These are phyloP conservation scores for Yarrowia divulgata DNA, from an alignment of 805 yeast species.

Conservation along the genomic window DNA sequence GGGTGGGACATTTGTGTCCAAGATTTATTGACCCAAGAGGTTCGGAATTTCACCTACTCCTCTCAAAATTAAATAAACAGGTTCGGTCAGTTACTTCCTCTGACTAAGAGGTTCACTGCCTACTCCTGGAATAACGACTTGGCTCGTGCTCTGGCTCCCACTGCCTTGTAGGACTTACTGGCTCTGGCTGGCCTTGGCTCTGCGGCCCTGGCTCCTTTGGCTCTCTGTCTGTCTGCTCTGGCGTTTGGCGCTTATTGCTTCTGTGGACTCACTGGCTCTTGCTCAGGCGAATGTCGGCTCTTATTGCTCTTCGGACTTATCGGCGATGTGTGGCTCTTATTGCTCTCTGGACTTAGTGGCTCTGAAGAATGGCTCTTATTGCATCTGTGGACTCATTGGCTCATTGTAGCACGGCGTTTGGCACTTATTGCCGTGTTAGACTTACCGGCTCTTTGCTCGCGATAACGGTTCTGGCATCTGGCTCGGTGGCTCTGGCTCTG, in stretches of 20 bases:
- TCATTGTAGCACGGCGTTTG: neutral
- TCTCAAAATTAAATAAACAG: neutral
- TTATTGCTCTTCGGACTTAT: too few relatives aligned
- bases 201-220: too few relatives aligned
- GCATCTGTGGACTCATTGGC: too few relatives aligned
- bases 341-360: neutral
- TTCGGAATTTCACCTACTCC: constrained; percentile 10
- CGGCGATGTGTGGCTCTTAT: neutral
- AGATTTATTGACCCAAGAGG: neutral
- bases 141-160: neutral
- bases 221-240: too few relatives aligned
- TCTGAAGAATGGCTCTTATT: neutral
- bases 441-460: neutral
- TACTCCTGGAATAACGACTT: neutral
- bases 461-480: neutral
- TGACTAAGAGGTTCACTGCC: neutral
- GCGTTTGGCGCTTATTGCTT: too few relatives aligned
- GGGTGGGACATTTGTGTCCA: neutral
- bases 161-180: too few relatives aligned
- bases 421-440: neutral
- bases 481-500: neutral
- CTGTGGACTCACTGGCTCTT: too few relatives aligned
- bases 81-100: neutral
- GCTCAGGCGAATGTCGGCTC: too few relatives aligned
- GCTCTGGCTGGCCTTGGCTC: too few relatives aligned